Base-by-base conservation (phyloP, 805 yeast genomes). In the Candida fluviatilis region DNA sequence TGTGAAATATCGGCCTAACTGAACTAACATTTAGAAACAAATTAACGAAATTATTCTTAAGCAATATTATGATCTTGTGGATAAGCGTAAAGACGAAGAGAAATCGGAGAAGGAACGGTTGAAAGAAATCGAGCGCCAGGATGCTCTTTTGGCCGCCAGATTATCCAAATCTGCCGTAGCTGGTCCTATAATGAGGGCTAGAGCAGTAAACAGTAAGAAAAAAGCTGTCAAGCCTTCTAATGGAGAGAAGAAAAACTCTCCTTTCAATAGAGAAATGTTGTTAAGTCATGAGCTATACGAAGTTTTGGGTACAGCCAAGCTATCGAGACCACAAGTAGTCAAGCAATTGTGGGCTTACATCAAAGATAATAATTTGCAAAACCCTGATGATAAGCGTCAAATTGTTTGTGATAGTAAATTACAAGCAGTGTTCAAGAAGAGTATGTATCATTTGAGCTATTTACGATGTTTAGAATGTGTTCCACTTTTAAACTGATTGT, bases 261-360 rank as follows among this genome's bases (percentile, higher is more conserved):
- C 67, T 5, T 65, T 66, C 51, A 64, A 71, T 31, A 64, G 66
- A 27, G 76, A 73, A 14, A 54, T 70, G 57, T 56, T 57, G 7
- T 55, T 84, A 17, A 76, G 84, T 21, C 66, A 73, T 2, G 72
- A 71, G 27, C 64, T 86, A 23, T 66, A 69, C 35, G 66, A 54
- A 3, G 55, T 86, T 12, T 52, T 85, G 6, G 69, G 68, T 0
- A 42, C 35, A 2, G 54, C 54, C 2, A 68, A 60, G 38, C 51
- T 77, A 31, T 71, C 90, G 3, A 62, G 95, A 47, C 80, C 91
- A 0, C 82, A 82, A 52, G 80, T 83, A 13, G 89, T 84, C 7
- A 82, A 82, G 44, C 58, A 58, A 33, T 55, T 84, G 4, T 85
- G 95, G 95, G 73, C 67, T 11, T 77, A 87, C 56, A 83, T 87